Evolutionary conservation across 2,329 filamentous ascomycete species (phyloP), one percentile per base, ranked within the genome.

Genomic region (Exophiala sp.): DNA sequence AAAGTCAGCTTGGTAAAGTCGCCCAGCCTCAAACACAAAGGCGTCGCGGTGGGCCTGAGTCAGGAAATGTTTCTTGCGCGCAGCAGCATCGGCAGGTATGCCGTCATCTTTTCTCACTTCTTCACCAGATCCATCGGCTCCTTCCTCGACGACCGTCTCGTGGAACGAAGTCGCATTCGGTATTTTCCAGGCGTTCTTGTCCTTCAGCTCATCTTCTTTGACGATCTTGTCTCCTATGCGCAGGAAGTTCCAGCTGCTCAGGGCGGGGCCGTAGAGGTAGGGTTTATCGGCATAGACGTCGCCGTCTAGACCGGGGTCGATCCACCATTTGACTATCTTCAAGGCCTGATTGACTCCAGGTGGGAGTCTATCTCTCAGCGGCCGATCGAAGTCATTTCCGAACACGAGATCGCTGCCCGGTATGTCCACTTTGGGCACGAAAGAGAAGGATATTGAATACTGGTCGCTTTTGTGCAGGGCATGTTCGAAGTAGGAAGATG

Each of bases 331-430:
- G 24, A 95, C 89, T 40, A 96, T 86, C 48, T 84, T 85, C 71
- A 96, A 84, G 0, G 91, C 91, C 8, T 89, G 86, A 66, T 83
- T 84, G 71, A 96, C 95, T 0, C 92, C 91, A 0, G 89, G 89
- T 0, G 94, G 92, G 1, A 99, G 77, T 12, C 85, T 82, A 67
- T 96, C 87, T 29, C 90, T 83, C 63, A 99, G 94, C 0, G 94
- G 89, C 47, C 88, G 83, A 66, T 96, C 91, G 68, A 97, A 96
- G 75, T 96, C 91, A 69, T 97, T 97, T 39, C 92, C 94, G 64
- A 96, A 96, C 50, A 96, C 84, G 2, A 99, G 77, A 58, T 95
- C 85, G 21, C 81, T 71, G 41, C 83, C 90, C 2, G 78, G 77
- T 52, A 95, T 84, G 34, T 71, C 71, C 29, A 74, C 64, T 64